Evolutionary conservation across 2,329 filamentous ascomycete species (phyloP).

Genomic region (Arthrobotrys pseudoclavata): DNA sequence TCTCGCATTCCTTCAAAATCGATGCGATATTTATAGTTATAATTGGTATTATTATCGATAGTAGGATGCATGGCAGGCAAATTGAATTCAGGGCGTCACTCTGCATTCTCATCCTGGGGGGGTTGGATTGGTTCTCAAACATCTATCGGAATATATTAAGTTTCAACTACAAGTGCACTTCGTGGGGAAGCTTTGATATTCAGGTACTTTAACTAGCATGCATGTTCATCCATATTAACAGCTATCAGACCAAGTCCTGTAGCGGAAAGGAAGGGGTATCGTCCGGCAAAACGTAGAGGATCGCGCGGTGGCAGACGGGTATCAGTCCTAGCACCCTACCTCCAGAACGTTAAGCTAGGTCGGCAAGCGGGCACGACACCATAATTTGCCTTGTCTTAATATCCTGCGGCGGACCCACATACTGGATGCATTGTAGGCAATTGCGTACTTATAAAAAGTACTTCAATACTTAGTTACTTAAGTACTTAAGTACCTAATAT

Average conservation of each 20-base stretch:
- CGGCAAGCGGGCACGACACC: neutral
- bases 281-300: constrained; percentile 15
- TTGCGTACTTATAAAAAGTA: neutral
- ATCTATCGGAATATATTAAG: constrained; percentile 3
- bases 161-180: neutral
- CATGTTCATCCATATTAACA: constrained; percentile 21
- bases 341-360: neutral
- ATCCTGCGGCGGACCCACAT: neutral
- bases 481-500: neutral
- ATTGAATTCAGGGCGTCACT: constrained; percentile 17
- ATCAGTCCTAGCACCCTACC: too few species aligned
- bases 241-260: neutral
- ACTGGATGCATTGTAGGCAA: neutral
- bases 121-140: constrained; percentile 16
- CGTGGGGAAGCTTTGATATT: constrained; percentile 18
- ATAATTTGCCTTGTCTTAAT: neutral
- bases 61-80: constrained; percentile 1
- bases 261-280: neutral
- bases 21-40: neutral
- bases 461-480: too few species aligned
- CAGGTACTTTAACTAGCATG: constrained; percentile 10
- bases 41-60: constrained; percentile 24
- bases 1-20: constrained; percentile 13
- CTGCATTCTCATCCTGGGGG: constrained; percentile 10
- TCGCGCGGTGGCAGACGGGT: too few species aligned